Base-by-base conservation (phyloP, 805 yeast species). In the Cyberlindnera suaveolens region DNA sequence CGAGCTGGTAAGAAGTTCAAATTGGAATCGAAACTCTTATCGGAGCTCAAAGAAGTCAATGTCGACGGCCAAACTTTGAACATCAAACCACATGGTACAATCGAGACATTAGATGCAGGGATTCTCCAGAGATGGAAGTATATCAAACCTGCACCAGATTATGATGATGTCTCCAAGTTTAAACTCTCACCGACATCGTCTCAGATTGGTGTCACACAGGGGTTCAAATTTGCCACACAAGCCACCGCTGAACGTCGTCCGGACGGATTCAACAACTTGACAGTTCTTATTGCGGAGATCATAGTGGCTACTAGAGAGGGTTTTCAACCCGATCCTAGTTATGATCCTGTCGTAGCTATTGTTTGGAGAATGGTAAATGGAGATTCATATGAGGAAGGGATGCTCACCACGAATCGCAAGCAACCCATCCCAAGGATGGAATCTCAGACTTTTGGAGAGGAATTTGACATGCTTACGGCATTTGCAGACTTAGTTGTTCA, bases 1-100 rank as follows among this genome's bases (percentile, higher is more conserved):
- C 81, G 78, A 61, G 90, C 90, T 1, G 90, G 89, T 6, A 77
- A 72, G 47, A 77, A 74, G 49, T 78, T 80, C 47, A 64, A 62
- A 1, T 61, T 85, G 1, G 59, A 62, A 11, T 73, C 79, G 0
- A 52, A 60, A 3, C 66, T 72, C 42, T 31, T 63, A 8, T 43
- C 58, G 15, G 54, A 65, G 39, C 45, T 72, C 29, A 56, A 62
- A 15, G 52, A 58, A 2, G 53, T 65, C 17, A 40, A 54, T 11
- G 51, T 62, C 38, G 17, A 51, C 39, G 58, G 51, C 3, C 52
- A 53, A 14, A 39, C 52, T 9, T 20, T 52, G 4, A 36, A 41
- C 6, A 34, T 17, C 17, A 9, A 20, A 6, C 10, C 35, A 10
- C 30, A 27, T 6, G 14, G 34, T 1, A 30, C 44, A 1, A 8